Evolutionary conservation across 2,329 filamentous ascomycete genomes (phyloP).

Genomic region (Endocalyx cinctus): DNA sequence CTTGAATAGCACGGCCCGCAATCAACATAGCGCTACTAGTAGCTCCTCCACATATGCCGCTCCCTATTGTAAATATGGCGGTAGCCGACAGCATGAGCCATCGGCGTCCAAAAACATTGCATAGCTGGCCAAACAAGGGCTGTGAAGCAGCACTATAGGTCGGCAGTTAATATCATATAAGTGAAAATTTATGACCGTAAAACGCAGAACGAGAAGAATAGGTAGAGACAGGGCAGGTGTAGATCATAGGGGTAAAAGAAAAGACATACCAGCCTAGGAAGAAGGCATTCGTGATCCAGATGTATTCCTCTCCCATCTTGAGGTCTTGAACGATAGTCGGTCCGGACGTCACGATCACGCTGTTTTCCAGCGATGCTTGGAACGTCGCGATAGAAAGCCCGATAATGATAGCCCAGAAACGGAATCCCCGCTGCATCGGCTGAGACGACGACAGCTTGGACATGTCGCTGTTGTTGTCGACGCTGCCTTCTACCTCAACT

Average conservation of each 20-base stretch:
- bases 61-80: not conserved
- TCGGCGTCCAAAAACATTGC: slow-evolving; percentile 32
- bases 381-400: slow-evolving; percentile 12
- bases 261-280: slow-evolving; percentile 4
- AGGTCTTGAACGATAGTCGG: slow-evolving; percentile 1
- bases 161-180: too few relatives aligned
- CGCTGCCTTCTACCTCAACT: too few relatives aligned
- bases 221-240: too few relatives aligned
- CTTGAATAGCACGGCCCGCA: not conserved
- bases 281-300: slow-evolving; percentile 5
- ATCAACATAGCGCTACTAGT: not conserved
- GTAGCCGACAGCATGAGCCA: not conserved
- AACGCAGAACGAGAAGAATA: too few relatives aligned
- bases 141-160: slow-evolving; percentile 3
- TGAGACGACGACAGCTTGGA: too few relatives aligned
- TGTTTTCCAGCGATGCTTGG: slow-evolving; percentile 3
- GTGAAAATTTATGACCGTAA: too few relatives aligned
- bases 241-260: too few relatives aligned
- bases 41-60: slow-evolving; percentile 1
- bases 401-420: slow-evolving; percentile 13
- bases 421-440: slow-evolving; percentile 18
- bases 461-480: too few relatives aligned
- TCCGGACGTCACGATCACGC: slow-evolving; percentile 1
- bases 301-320: slow-evolving; percentile 2
- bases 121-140: slow-evolving; percentile 33